These are phyloP conservation scores for Lindgomyces ingoldianus DNA, from an alignment of 495 filamentous ascomycete species.

Conservation along the genomic window DNA sequence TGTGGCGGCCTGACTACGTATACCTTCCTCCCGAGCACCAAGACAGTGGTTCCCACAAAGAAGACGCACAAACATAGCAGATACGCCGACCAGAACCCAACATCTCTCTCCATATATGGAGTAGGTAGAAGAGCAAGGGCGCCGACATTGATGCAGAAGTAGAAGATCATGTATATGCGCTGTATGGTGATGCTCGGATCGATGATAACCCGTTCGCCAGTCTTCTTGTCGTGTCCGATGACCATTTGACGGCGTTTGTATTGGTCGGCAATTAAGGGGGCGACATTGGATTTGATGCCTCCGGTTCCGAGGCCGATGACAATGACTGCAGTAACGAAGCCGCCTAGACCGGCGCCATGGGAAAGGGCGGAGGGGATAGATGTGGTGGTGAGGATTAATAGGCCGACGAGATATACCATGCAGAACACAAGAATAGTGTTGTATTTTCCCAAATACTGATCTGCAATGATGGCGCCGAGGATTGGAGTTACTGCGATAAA, in stretches of 20 bases:
- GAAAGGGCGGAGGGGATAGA: constrained; percentile 42
- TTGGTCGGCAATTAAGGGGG: constrained; percentile 73
- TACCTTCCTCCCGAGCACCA: constrained; percentile 57
- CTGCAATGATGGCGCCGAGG: constrained; percentile 61
- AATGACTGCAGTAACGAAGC: constrained; percentile 48
- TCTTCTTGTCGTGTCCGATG: constrained; percentile 51
- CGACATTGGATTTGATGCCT: constrained; percentile 74
- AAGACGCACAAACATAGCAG: constrained; percentile 68
- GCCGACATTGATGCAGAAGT: constrained; percentile 77
- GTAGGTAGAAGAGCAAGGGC: constrained; percentile 64
- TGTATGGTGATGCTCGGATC: constrained; percentile 75
- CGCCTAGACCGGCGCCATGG: constrained; percentile 38
- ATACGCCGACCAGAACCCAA: constrained; percentile 76
- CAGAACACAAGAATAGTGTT: constrained; percentile 66
- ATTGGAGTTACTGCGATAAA: constrained; percentile 52
- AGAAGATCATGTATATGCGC: constrained; percentile 68
- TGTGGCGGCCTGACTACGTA: constrained; percentile 66
- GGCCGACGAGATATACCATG: constrained; percentile 47
- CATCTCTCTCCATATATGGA: constrained; percentile 64
- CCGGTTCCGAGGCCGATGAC: constrained; percentile 65
- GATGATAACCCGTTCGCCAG: constrained; percentile 72
- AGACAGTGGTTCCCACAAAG: constrained; percentile 53
- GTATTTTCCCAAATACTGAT: constrained; percentile 68
- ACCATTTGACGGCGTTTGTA: constrained; percentile 65
- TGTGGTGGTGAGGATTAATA: constrained; percentile 47